Evolutionary conservation across 1,284 basidiomycete genomes (phyloP), one percentile per base, ranked within the genome.

Genomic region (Sphaerobolus stellatus): DNA sequence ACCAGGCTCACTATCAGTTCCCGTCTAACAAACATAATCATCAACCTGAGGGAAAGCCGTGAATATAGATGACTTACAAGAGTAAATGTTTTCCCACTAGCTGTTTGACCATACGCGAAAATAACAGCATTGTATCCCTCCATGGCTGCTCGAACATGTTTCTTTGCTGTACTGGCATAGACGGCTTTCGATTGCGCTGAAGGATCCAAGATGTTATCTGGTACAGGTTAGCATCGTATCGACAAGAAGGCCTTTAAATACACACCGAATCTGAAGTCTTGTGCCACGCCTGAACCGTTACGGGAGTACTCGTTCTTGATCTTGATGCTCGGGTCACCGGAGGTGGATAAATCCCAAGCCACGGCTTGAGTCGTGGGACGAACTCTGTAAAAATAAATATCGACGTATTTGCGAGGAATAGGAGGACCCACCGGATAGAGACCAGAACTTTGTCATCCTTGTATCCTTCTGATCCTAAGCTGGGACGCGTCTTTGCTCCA

Each of bases 71-170:
- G 28, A 63, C 77, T 55, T 48, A 83, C 82, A 40, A 98, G 82
- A 0, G 94, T 97, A 66, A 90, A 94, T 0, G 94, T 97, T 77
- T 97, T 98, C 50, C 94, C 94, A 18, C 90, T 90, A 2, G 90
- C 90, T 0, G 91, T 93, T 64, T 92, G 89, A 1, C 93, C 94
- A 60, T 97, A 96, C 0, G 94, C 94, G 64, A 97, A 97, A 48
- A 96, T 84, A 60, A 98, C 92, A 11, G 93, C 84, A 68, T 99
- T 98, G 76, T 86, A 98, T 9, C 95, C 96, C 50, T 97, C 93
- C 92, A 98, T 97, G 11, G 94, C 91, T 18, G 92, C 90, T 58
- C 83, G 82, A 0, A 98, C 92, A 64, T 98, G 92, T 1, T 88
- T 88, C 11, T 85, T 81, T 0, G 93, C 95, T 1, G 93, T 87